Base-by-base conservation (phyloP, 176 grass and related monocot genomes). In the Eremochloa ophiuroides region DNA sequence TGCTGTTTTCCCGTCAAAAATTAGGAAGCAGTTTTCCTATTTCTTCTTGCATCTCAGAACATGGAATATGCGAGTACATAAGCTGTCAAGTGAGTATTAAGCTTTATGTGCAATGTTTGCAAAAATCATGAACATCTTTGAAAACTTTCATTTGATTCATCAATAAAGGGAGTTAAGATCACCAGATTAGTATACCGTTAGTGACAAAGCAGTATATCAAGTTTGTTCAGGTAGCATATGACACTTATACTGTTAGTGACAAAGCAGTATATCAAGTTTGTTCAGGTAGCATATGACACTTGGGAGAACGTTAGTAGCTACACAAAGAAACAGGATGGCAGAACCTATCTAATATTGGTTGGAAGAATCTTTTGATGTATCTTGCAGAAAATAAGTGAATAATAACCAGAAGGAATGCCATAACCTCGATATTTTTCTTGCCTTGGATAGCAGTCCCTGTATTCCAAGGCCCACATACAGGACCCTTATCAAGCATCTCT, bases 401-500 rank as follows among this genome's bases (percentile, higher is more conserved):
- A 48, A 88, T 79, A 77, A 68, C 34, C 37, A 69, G 22, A 84
- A 89, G 6, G 47, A 31, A 86, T 74, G 77, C 62, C 83, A 87
- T 73, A 85, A 98, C 95, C 95, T 98, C 88, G 59, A 66, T 58
- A 58, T 67, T 61, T 81, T 42, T 82, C 60, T 80, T 84, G 86
- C 82, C 78, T 69, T 73, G 74, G 73, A 87, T 44, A 77, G 75
- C 81, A 53, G 74, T 68, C 69, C 40, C 76, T 66, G 77, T 22
- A 81, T 83, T 87, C 80, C 83, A 89, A 84, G 88, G 81, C 75
- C 79, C 86, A 76, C 73, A 70, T 7, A 94, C 26, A 74, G 53
- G 82, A 61, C 95, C 92, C 73, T 85, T 82, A 30, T 83, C 84
- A 68, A 93, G 89, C 37, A 86, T 87, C 78, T 98, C 90, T 81